Evolutionary conservation across 495 filamentous ascomycete genomes (phyloP), one percentile per base, ranked within the genome.

Genomic region (Penicillium diatomitis): DNA sequence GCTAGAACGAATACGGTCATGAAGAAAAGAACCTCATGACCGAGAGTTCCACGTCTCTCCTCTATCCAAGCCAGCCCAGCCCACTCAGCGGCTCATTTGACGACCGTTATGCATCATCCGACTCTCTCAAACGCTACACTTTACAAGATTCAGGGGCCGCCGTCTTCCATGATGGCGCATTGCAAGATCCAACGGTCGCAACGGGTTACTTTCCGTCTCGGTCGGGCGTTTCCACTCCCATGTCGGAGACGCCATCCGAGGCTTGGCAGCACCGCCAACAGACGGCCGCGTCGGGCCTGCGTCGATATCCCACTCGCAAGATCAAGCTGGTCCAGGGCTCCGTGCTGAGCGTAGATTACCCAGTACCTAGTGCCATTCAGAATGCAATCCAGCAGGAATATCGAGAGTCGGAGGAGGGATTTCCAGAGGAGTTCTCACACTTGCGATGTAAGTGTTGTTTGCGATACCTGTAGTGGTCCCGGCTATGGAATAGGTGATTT

Each of bases 301-400:
- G 87, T 67, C 87, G 92, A 49, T 94, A 89, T 69, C 81, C 85
- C 32, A 98, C 92, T 33, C 81, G 92, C 61, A 96, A 95, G 69
- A 86, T 97, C 63, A 96, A 96, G 72, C 80, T 98, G 38, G 86
- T 90, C 32, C 91, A 96, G 69, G 90, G 90, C 54, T 88, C 86
- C 50, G 94, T 96, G 54, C 77, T 98, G 62, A 96, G 90, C 68
- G 87, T 96, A 54, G 92, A 97, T 65, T 94, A 98, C 67, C 92
- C 94, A 2, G 92, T 96, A 5, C 92, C 92, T 32, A 94, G 87
- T 69, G 91, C 92, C 48, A 97, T 98, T 62, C 86, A 95, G 63
- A 96, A 98, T 63, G 88, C 94, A 32, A 82, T 97, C 35, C 89
- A 98, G 70, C 70, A 83, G n/a, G 88, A 95, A 62, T 97, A 97